These are phyloP conservation scores for Globisporangium parvum DNA, from an alignment of 352 stramenopile genomes.

Conservation along the genomic window DNA sequence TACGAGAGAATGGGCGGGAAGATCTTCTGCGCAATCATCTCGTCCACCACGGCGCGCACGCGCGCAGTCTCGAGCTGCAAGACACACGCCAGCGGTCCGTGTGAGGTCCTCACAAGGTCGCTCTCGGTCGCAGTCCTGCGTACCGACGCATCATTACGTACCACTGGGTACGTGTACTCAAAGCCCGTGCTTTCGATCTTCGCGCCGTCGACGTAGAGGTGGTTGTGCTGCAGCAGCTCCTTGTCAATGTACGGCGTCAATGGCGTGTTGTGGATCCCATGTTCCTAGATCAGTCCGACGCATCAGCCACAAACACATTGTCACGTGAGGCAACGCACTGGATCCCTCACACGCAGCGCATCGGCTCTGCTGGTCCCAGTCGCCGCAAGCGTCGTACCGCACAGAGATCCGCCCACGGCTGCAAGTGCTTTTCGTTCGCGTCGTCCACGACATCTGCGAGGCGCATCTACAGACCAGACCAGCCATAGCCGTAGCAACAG, in stretches of 20 bases:
- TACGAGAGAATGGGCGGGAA: conserved; percentile 69
- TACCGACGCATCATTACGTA: too few species aligned
- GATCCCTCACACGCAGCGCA: too few species aligned
- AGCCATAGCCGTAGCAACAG: too few species aligned
- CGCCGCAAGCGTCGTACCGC: conserved; percentile 27
- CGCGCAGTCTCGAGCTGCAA: conserved; percentile 49
- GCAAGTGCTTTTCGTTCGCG: conserved; percentile 89
- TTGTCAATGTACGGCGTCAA: conserved; percentile 87
- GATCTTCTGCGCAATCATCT: conserved; percentile 75
- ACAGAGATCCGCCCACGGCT: conserved; percentile 83
- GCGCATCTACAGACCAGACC: conserved; percentile 28
- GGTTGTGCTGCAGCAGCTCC: conserved; percentile 81
- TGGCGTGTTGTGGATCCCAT: conserved; percentile 79
- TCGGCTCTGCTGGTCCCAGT: not conserved
- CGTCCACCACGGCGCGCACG: conserved; percentile 53
- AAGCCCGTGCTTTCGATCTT: conserved; percentile 81
- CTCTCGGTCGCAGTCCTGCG: too few species aligned
- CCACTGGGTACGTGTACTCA: conserved; percentile 60
- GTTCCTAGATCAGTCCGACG: conserved; percentile 28
- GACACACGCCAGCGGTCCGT: not conserved
- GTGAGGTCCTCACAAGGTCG: too few species aligned
- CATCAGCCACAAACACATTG: not conserved
- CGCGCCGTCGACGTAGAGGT: conserved; percentile 67
- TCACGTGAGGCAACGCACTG: not conserved
- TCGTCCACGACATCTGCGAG: conserved; percentile 81